Conservation (phyloP, 345 rosid species). For the Syzygium aqueum region DNA sequence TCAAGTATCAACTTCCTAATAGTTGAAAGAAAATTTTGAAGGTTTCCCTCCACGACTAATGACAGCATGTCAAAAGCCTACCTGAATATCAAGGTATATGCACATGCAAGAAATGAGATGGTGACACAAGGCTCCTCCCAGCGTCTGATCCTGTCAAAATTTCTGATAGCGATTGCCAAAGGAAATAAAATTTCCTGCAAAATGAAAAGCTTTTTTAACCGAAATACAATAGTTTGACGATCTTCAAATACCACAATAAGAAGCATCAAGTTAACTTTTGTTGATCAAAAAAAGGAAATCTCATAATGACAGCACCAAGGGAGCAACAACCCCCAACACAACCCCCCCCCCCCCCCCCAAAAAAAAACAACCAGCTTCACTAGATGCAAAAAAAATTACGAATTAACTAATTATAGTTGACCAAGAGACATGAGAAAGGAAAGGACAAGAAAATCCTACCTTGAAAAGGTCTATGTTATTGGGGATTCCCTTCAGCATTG, state of each 20-base stretch:
- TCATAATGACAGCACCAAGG: not conserved
- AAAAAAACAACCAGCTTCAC: not conserved
- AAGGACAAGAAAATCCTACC: slow-evolving; percentile 25
- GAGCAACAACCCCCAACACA: too few species aligned
- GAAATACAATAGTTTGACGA: not conserved
- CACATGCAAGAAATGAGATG: slow-evolving; percentile 57
- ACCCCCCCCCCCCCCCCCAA: too few species aligned
- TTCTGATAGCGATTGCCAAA: slow-evolving; percentile 41
- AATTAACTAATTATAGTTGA: not conserved
- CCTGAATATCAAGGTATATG: slow-evolving; percentile 77
- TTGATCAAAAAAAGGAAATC: not conserved
- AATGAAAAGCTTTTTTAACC: not conserved
- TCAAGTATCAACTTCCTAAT: not conserved
- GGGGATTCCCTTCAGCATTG: slow-evolving; percentile 83
- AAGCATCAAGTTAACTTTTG: not conserved
- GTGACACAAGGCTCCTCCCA: slow-evolving; percentile 97
- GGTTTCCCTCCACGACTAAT: not conserved
- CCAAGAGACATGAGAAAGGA: not conserved
- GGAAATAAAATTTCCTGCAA: slow-evolving; percentile 88
- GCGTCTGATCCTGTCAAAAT: slow-evolving; percentile 56
- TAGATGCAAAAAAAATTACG: not conserved
- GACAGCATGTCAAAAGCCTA: not conserved
- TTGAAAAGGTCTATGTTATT: slow-evolving; percentile 92
- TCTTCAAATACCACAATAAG: not conserved
- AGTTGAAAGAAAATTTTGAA: not conserved